These are phyloP conservation scores for Gossypium rotundifolium DNA, from an alignment of 345 rosid species.

Conservation along the genomic window DNA sequence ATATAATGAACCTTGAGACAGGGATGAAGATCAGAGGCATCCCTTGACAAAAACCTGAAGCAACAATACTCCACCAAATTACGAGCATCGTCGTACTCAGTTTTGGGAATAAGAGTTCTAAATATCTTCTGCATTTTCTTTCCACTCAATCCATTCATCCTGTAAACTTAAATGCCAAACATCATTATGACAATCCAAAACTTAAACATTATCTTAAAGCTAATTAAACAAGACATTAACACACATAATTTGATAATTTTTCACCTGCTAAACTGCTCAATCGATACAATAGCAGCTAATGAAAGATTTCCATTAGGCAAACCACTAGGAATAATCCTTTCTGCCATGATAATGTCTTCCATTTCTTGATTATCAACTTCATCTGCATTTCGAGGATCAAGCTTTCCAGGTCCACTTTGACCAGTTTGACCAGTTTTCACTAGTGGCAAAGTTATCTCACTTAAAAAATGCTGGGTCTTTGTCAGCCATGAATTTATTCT, in stretches of 20 bases:
- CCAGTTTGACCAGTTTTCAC: slow-evolving; percentile 46
- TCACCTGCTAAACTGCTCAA: slow-evolving; percentile 98
- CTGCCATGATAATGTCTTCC: slow-evolving; percentile 66
- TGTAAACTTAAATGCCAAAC: slow-evolving; percentile 42
- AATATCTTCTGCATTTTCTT: slow-evolving; percentile 75
- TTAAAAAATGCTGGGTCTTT: slow-evolving; percentile 62
- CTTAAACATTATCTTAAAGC: background rate
- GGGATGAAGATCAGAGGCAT: slow-evolving; percentile 71
- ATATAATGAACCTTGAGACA: slow-evolving; percentile 53
- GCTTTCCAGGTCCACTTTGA: slow-evolving; percentile 38
- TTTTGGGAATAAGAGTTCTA: slow-evolving; percentile 62
- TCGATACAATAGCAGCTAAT: slow-evolving; percentile 66
- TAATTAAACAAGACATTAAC: background rate
- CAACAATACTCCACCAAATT: slow-evolving; percentile 89
- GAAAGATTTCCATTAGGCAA: slow-evolving; percentile 63
- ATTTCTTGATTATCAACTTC: slow-evolving; percentile 36
- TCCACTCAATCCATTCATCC: slow-evolving; percentile 95
- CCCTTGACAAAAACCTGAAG: slow-evolving; percentile 84
- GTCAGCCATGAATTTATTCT: slow-evolving; percentile 67
- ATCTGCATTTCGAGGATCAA: slow-evolving; percentile 28
- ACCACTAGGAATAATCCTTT: slow-evolving; percentile 50
- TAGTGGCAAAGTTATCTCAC: slow-evolving; percentile 49
- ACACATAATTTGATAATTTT: background rate
- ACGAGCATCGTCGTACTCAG: slow-evolving; percentile 52
- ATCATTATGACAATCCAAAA: slow-evolving; percentile 26